Conservation (phyloP, 202 grass and related monocot genomes). For the Digitaria exilis region DNA sequence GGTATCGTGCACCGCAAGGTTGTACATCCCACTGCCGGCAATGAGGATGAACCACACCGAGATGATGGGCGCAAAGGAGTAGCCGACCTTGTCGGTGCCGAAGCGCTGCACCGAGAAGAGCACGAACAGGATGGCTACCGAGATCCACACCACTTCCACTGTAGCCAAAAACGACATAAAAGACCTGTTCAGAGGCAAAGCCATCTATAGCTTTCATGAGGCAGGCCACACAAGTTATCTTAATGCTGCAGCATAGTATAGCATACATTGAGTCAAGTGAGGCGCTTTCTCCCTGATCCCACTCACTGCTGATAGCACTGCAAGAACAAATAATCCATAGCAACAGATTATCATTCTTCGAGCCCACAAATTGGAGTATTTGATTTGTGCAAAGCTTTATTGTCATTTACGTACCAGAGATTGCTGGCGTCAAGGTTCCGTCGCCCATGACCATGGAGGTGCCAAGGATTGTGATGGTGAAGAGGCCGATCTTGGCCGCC, state of each 20-base stretch:
- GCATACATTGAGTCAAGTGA: slow-evolving; percentile 49
- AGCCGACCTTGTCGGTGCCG: slow-evolving; percentile 72
- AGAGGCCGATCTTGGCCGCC: slow-evolving; percentile 46
- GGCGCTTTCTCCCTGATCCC: slow-evolving; percentile 63
- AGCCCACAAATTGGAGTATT: not conserved
- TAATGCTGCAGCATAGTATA: not conserved
- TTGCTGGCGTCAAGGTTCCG: slow-evolving; percentile 61
- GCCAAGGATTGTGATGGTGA: slow-evolving; percentile 63
- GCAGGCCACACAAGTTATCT: not conserved
- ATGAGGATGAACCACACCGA: slow-evolving; percentile 64
- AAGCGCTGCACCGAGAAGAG: slow-evolving; percentile 60
- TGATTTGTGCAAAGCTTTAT: too few species aligned
- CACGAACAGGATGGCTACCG: slow-evolving; percentile 50
- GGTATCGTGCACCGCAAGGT: slow-evolving; percentile 54
- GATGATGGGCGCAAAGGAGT: slow-evolving; percentile 67
- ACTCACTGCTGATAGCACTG: slow-evolving; percentile 72
- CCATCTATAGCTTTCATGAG: not conserved
- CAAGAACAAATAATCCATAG: not conserved
- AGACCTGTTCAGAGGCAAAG: not conserved
- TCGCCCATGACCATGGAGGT: slow-evolving; percentile 83
- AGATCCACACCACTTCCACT: slow-evolving; percentile 62
- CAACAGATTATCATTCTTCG: not conserved
- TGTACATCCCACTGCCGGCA: slow-evolving; percentile 56
- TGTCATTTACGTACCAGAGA: slow-evolving; percentile 45
- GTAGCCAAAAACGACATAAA: slow-evolving; percentile 30